Evolutionary conservation across 2,329 filamentous ascomycete genomes (phyloP), one percentile per base, ranked within the genome.

Genomic region (Neonectria neomacrospora): DNA sequence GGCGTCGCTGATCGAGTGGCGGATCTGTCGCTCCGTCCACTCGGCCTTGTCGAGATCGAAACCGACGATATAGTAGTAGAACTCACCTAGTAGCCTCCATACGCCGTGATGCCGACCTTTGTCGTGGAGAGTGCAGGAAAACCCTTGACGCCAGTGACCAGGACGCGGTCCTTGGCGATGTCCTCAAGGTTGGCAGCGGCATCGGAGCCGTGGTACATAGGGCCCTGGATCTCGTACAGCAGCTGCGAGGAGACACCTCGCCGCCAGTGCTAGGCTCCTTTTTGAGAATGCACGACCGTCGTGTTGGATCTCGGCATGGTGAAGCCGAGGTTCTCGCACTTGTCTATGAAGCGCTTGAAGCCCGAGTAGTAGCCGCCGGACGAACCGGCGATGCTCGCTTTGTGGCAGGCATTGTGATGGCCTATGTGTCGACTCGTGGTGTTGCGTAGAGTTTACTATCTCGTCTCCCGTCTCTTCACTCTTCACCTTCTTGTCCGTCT

Each of bases 341-440:
- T 58, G 26, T 62, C 65, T 32, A 72, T 67, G n/a, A 75, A 68
- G 1, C 74, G 63, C 34, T 68, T 67, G 48, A 69, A 84, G 3
- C 82, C 85, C 2, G 83, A 78, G 61, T 84, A 87, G 65, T 87
- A 86, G 0, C 76, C 81, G 28, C 80, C 80, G 16, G 79, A 80
- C 45, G 79, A 76, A 59, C 79, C 79, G 58, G 78, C 79, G 64
- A 82, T 79, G 63, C 74, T 63, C 77, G 72, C 63, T 76, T 78
- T 45, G 63, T 52, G 9, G 71, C 67, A 23, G 69, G 66, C 72
- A 73, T 67, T 32, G 20, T 5, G 55, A n/a, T 47, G 22, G 34
- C 48, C 26, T 51, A 39, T 44, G 26, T 18, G 28, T 39, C 1
- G 2, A n/a, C 52, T 50, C 11, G 26, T 20, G 8, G 26, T 39